Evolutionary conservation across 192 early-diverging fungal genomes (phyloP), one percentile per base, ranked within the genome.

Genomic region (Piromyces finnis): DNA sequence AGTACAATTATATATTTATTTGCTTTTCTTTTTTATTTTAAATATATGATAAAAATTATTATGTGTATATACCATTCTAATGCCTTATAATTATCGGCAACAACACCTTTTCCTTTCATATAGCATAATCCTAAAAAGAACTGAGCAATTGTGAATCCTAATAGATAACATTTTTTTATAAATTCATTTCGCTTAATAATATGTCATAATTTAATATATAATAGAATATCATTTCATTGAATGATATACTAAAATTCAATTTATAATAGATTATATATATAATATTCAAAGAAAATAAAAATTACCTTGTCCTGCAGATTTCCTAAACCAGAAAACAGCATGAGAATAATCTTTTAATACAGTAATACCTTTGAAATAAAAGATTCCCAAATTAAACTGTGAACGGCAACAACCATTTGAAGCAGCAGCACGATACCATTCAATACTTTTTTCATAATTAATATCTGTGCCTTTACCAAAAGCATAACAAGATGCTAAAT

Each of bases 401-500:
- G 41, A 51, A 3, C 41, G 15, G 22, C 1, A 51, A 51, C 41
- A 51, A 22, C 41, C 41, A 51, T 51, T 51, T 5, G 41, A 51
- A 2, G 41, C 41, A 0, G 41, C 41, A 51, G 41, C 41, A 51
- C 41, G 41, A 51, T 51, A 51, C 41, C 41, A 51, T 51, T 51
- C 41, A 51, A 51, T 51, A 51, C 41, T 51, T 51, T 51, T 51
- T 51, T 51, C 41, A 51, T 51, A 51, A 51, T 51, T 51, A 1
- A 51, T 13, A 22, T 51, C 41, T 22, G 41, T 51, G 3, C 41
- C 41, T 51, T 51, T 51, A 22, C 41, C 41, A 51, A 51, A 51
- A 51, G 41, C 41, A 78, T 83, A 83, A 30, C 83, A 83, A 3
- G 30, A 28, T 18, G 28, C 83, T 14, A 84, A 35, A 27, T 83